phyloP scores from a whole-genome alignment of 108 stramenopile species.

The Nitzschia inconspicua region DNA sequence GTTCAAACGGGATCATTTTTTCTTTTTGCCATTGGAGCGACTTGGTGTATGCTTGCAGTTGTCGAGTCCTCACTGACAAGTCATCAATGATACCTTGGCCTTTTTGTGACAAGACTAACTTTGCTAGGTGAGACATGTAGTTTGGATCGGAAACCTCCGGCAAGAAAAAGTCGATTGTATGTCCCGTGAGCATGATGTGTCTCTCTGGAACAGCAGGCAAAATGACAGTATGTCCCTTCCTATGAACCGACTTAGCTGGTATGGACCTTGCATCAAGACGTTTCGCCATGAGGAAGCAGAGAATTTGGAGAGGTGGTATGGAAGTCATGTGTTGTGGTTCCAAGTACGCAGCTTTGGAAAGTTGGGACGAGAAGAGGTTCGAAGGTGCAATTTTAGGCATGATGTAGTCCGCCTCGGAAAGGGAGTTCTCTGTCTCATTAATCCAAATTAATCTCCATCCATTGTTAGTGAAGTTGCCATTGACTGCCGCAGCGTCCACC shows the following conservation, averaged over 20 bases:
- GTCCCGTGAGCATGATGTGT: slow-evolving; percentile 42
- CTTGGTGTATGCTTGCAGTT: slow-evolving; percentile 50
- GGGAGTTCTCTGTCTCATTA: slow-evolving; percentile 24
- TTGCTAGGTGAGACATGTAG: slow-evolving; percentile 1
- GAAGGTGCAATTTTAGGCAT: slow-evolving; percentile 60
- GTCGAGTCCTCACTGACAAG: slow-evolving; percentile 25
- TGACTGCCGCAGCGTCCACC: slow-evolving; percentile 26
- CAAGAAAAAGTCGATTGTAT: slow-evolving; percentile 5
- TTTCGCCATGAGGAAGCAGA: slow-evolving; percentile 20
- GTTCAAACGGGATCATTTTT: slow-evolving; percentile 10
- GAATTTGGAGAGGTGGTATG: slow-evolving; percentile 21
- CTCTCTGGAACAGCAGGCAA: slow-evolving; percentile 19
- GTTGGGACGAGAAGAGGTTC: slow-evolving; percentile 37
- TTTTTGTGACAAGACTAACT: slow-evolving; percentile 13
- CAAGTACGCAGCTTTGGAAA: slow-evolving; percentile 52
- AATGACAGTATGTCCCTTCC: background rate
- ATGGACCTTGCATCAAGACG: slow-evolving; percentile 25
- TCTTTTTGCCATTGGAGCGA: slow-evolving; percentile 13
- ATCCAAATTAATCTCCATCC: slow-evolving; percentile 54
- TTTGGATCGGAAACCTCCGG: slow-evolving; percentile 24
- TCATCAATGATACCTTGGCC: background rate
- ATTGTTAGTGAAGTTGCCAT: slow-evolving; percentile 46
- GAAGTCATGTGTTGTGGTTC: slow-evolving; percentile 31
- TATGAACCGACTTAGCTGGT: background rate
- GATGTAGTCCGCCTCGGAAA: slow-evolving; percentile 53